Conservation (phyloP, 176 grass and related monocot genomes). For the Oryza nivara region DNA sequence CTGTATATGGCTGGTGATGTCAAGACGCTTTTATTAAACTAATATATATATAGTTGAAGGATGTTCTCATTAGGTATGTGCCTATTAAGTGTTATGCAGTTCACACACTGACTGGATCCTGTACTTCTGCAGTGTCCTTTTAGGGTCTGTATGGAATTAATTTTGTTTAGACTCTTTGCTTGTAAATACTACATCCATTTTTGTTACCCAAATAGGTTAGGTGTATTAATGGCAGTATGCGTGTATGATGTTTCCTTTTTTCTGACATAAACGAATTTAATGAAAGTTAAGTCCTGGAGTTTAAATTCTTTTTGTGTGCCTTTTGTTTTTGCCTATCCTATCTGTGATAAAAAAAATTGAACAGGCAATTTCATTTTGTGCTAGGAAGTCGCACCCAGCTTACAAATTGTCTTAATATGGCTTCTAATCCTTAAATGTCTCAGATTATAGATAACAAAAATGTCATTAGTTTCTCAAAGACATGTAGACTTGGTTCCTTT, state of each 20-base stretch:
- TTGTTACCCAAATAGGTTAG: constrained; percentile 19
- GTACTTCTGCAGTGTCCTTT: constrained; percentile 6
- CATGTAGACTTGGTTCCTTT: background rate
- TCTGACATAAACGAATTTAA: background rate
- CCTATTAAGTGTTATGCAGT: constrained; percentile 28
- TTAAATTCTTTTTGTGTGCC: background rate
- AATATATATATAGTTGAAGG: constrained; percentile 45
- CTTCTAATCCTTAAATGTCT: background rate
- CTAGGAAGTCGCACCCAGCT: background rate
- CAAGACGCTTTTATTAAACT: constrained; percentile 7
- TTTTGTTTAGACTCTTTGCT: constrained; percentile 14
- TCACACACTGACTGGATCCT: constrained; percentile 1
- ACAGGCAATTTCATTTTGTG: background rate
- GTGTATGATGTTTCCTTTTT: background rate
- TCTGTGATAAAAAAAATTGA: background rate
- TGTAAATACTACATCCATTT: constrained; percentile 34
- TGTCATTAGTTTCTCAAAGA: background rate
- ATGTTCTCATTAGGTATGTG: constrained; percentile 41
- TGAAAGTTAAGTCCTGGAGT: background rate
- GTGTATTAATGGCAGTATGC: background rate
- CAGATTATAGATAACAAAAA: background rate
- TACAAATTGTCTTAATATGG: background rate
- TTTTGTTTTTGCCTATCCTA: constrained; percentile 6
- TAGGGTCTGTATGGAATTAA: constrained; percentile 9
- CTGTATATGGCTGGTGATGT: constrained; percentile 62